Percentiles rank a stretch among this genome's conserved stretches.
These are phyloP conservation scores for Komagataella populi DNA, from an alignment of 805 yeast species.

Conservation along the genomic window DNA sequence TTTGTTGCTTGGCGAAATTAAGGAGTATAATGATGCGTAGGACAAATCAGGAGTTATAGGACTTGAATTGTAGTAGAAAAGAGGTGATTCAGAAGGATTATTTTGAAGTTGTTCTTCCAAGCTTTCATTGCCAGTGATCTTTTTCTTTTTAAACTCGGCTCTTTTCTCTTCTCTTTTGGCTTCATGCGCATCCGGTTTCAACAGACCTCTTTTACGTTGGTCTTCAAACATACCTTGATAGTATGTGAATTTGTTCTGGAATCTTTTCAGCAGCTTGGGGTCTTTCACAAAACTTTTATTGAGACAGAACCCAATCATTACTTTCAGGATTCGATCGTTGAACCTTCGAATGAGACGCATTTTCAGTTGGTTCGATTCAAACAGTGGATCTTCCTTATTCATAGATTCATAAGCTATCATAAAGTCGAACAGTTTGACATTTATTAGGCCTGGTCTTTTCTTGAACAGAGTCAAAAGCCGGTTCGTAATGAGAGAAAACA, in stretches of 20 bases:
- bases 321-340: constrained; percentile 21
- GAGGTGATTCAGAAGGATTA: constrained; percentile 9
- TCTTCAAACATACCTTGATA: constrained; percentile 14
- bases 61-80: constrained; percentile 14
- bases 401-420: constrained; percentile 50
- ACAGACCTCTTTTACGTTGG: constrained; percentile 16
- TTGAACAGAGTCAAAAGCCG: constrained; percentile 50
- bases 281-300: constrained; percentile 20
- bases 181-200: constrained; percentile 30
- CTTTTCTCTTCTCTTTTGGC: constrained; percentile 5
- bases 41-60: constrained; percentile 23
- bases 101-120: constrained; percentile 6
- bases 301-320: constrained; percentile 16
- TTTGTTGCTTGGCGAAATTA: constrained; percentile 48
- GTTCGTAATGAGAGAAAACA: constrained; percentile 56
- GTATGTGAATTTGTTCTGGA: constrained; percentile 18
- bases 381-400: constrained; percentile 38
- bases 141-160: constrained; percentile 11
- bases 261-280: constrained; percentile 14
- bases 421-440: constrained; percentile 38
- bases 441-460: constrained; percentile 46
- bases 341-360: constrained; percentile 17
- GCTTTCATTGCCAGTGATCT: constrained; percentile 5
- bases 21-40: constrained; percentile 55
- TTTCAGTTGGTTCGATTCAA: constrained; percentile 17